phyloP scores from a whole-genome alignment of 106 monocot genomes.

The Xerophyta viscosa region DNA sequence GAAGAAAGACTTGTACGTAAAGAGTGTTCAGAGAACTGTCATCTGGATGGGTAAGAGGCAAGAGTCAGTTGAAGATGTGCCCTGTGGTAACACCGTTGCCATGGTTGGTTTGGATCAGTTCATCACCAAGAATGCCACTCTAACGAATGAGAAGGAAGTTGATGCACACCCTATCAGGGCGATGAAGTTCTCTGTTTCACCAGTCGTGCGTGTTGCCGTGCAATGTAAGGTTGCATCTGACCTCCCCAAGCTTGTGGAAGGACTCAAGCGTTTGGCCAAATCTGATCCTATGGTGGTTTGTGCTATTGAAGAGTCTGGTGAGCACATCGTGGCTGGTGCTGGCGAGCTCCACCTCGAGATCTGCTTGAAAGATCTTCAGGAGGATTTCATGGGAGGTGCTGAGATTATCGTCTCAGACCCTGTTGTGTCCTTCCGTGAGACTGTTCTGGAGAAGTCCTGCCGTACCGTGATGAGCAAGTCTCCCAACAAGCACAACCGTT shows the following conservation, averaged over 20 bases:
- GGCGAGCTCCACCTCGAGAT: conserved; percentile 49
- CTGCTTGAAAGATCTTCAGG: conserved; percentile 40
- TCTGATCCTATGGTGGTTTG: conserved; percentile 50
- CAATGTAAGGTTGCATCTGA: conserved; percentile 47
- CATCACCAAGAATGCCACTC: conserved; percentile 44
- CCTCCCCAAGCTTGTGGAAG: conserved; percentile 48
- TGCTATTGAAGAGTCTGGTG: conserved; percentile 37
- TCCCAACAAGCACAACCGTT: conserved; percentile 44
- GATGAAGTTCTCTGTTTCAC: conserved; percentile 49
- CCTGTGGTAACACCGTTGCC: conserved; percentile 50
- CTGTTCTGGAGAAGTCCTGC: conserved; percentile 40
- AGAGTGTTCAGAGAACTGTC: conserved; percentile 46
- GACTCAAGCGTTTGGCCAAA: conserved; percentile 36
- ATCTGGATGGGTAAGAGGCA: conserved; percentile 55
- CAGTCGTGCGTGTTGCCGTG: conserved; percentile 46
- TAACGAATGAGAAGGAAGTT: conserved; percentile 45
- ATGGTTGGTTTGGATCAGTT: conserved; percentile 48
- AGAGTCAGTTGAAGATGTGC: conserved; percentile 47
- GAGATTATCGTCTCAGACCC: conserved; percentile 37
- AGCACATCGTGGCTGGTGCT: conserved; percentile 42
- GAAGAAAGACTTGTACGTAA: conserved; percentile 47
- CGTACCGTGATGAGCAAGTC: conserved; percentile 46
- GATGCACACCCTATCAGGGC: conserved; percentile 44
- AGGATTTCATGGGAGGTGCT: conserved; percentile 52
- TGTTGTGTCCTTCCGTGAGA: conserved; percentile 45